Conservation (phyloP, 1,139 yeast genomes). For the Nematodospora anomalae region DNA sequence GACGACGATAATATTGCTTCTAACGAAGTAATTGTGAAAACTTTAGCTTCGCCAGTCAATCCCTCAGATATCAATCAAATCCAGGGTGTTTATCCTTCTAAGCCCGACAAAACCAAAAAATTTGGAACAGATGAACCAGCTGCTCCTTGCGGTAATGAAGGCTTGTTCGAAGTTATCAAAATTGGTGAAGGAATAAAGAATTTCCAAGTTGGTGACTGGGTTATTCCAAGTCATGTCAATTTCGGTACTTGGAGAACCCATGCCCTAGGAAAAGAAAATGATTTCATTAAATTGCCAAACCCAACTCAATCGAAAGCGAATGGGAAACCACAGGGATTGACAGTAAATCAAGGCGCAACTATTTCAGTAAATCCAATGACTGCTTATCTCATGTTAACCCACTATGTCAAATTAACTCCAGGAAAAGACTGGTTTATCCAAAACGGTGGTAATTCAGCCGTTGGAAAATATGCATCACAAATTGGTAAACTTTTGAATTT, state of each 20-base stretch:
- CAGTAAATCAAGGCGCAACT: conserved; percentile 78
- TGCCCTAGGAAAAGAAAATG: conserved; percentile 52
- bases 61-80: conserved; percentile 46
- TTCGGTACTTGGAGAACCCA: conserved; percentile 97
- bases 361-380: conserved; percentile 89
- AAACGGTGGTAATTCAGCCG: conserved; percentile 96
- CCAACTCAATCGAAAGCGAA: conserved; percentile 34
- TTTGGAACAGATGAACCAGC: conserved; percentile 35
- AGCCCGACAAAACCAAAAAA: conserved; percentile 32
- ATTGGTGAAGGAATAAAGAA: conserved; percentile 56
- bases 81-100: conserved; percentile 43
- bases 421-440: conserved; percentile 92
- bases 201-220: conserved; percentile 81
- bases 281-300: conserved; percentile 54
- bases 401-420: conserved; percentile 58
- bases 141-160: conserved; percentile 65
- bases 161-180: conserved; percentile 78
- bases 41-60: conserved; percentile 80
- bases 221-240: conserved; percentile 76
- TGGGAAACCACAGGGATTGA: conserved; percentile 43
- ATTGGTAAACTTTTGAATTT: conserved; percentile 75
- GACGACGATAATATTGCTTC: conserved; percentile 43
- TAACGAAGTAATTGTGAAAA: conserved; percentile 53
- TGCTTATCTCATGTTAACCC: conserved; percentile 84
- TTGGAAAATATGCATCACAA: conserved; percentile 92